Evolutionary conservation across 2,329 filamentous ascomycete species (phyloP), one percentile per base, ranked within the genome.

Genomic region (Sordariomycetes sp.): DNA sequence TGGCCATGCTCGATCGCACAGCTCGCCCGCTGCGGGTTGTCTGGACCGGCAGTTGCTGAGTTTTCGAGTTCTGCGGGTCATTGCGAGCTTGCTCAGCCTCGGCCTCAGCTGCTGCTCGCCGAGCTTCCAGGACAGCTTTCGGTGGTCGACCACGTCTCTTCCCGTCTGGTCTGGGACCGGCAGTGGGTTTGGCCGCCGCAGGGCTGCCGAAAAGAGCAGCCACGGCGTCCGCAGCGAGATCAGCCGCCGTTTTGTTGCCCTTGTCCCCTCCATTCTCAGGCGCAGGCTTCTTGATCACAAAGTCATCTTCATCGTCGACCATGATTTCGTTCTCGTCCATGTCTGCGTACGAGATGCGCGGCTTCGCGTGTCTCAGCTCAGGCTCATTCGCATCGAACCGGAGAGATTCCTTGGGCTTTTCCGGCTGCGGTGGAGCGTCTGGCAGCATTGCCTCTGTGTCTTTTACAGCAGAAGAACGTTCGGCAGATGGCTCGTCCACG

Each of bases 321-420:
- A 24, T 35, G 33, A 38, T 59, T 48, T 61, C 57, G 23, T 42
- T 23, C 28, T 72, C 62, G 20, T 68, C 67, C 2, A 58, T 47
- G 32, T 72, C 69, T 3, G 64, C 52, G 35, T 75, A 75, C 2
- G 70, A 72, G 20, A 59, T 42, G 42, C 52, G 63, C 6, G 71
- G 70, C 41, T 65, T 70, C 8, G 71, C 68, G 39, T 72, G 69
- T 16, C 71, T 61, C 15, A 75, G 53, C 9, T 57, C 51, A 16
- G 69, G 69, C 21, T 67, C 56, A 14, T 72, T 64, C 3, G 61
- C 58, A 30, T 68, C 63, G 45, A 47, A 66, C 3, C 45, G 33
- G 9, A 39, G 44, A 21, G 41, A 23, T 36, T 37, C 20, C 16
- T 30, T 12, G 14, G n/a, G n/a, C n/a, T n/a, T n/a, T n/a, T n/a